Conservation (phyloP, 768 basidiomycete species). For the Rhizopogon sp. region DNA sequence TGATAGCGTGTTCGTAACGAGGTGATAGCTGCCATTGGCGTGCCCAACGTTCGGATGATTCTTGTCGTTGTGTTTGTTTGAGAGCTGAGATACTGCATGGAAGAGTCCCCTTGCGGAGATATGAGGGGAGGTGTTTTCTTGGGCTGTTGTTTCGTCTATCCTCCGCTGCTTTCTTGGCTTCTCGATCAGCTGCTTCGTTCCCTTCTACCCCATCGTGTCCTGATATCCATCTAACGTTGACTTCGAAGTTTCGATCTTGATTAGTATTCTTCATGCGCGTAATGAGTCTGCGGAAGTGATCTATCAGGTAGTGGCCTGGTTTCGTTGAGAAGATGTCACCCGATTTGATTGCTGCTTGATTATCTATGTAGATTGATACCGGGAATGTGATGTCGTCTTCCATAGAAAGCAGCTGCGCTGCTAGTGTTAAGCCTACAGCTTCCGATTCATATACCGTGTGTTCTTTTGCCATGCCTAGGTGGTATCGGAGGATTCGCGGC, state of each 20-base stretch:
- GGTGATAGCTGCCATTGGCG: too few relatives aligned
- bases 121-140: not conserved
- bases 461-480: conserved; percentile 4
- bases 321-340: not conserved
- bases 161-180: conserved; percentile 16
- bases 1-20: too few relatives aligned
- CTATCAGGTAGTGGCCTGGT: conserved; percentile 1
- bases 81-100: conserved; percentile 4
- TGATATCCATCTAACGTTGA: conserved; percentile 8
- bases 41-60: not conserved
- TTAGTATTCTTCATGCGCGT: not conserved
- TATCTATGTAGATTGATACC: conserved; percentile 8
- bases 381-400: not conserved
- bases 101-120: not conserved
- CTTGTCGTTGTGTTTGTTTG: not conserved
- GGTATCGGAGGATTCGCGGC: not conserved
- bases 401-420: conserved; percentile 3
- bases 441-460: conserved; percentile 17
- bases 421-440: conserved; percentile 8
- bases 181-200: conserved; percentile 15
- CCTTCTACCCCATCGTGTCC: conserved; percentile 13
- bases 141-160: not conserved
- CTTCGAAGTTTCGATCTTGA: not conserved
- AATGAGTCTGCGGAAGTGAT: not conserved
- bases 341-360: conserved; percentile 9